Evolutionary conservation across 805 yeast species (phyloP).

Genomic region (Trichomonascus vanleenenianus): DNA sequence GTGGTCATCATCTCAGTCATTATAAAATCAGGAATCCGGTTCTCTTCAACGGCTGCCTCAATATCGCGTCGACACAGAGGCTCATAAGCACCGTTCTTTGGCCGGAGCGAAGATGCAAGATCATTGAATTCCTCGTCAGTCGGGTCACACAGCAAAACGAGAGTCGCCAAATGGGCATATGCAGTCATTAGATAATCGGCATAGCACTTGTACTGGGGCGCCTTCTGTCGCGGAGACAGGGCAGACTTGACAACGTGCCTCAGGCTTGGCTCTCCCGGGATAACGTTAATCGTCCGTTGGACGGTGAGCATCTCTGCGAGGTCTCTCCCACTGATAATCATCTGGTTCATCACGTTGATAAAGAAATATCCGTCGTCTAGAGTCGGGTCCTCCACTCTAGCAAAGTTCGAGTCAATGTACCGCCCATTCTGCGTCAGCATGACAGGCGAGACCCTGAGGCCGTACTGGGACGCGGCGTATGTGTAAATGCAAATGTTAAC

Average conservation of each 20-base stretch:
- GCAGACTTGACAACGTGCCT: slow-evolving; percentile 3
- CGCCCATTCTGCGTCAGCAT: slow-evolving; percentile 2
- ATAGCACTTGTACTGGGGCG: neutral
- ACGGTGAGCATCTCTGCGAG: slow-evolving; percentile 2
- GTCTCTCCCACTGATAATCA: slow-evolving; percentile 1
- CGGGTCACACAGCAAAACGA: neutral
- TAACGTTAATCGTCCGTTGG: slow-evolving; percentile 1
- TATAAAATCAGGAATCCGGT: too few species aligned
- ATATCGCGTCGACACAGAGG: too few species aligned
- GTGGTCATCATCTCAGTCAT: too few species aligned
- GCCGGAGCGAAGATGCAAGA: too few species aligned
- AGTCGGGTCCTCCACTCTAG: slow-evolving; percentile 6
- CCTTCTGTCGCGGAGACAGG: neutral
- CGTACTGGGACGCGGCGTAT: slow-evolving; percentile 1
- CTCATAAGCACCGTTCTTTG: too few species aligned
- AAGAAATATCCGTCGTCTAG: slow-evolving; percentile 2
- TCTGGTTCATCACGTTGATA: slow-evolving; percentile 2
- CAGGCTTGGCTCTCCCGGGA: slow-evolving; percentile 2
- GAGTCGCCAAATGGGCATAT: neutral
- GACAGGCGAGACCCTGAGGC: slow-evolving; percentile 4
- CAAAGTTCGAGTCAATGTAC: slow-evolving; percentile 5
- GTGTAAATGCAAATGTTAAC: slow-evolving; percentile 4
- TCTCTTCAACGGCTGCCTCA: too few species aligned
- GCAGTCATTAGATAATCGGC: neutral
- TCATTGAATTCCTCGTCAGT: neutral